Conservation (phyloP, 2,329 filamentous ascomycete species). For the Fusarium sp. region DNA sequence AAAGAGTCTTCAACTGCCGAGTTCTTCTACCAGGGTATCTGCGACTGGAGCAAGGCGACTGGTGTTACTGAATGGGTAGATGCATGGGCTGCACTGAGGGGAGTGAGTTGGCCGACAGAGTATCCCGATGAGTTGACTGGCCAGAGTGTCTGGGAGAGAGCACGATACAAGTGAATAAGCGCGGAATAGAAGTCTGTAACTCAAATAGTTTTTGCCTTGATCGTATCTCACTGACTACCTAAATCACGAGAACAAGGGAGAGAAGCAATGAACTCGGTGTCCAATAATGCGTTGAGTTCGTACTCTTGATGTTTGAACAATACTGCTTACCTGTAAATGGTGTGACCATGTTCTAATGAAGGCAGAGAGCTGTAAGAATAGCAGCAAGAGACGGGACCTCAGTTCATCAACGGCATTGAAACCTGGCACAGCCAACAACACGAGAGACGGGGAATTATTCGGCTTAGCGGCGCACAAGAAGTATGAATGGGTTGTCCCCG, state of each 20-base stretch:
- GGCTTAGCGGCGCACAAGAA: rapidly evolving
- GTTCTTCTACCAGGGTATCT: not conserved
- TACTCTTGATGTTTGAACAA: not conserved
- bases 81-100: not conserved
- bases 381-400: not conserved
- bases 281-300: not conserved
- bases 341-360: not conserved
- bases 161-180: not conserved
- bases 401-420: not conserved
- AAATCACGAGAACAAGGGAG: not conserved
- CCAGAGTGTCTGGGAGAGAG: not conserved
- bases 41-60: not conserved
- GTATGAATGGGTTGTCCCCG: not conserved
- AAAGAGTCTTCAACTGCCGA: not conserved
- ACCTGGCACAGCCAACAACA: not conserved
- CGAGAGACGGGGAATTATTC: not conserved
- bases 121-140: not conserved
- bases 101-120: not conserved
- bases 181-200: not conserved
- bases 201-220: not conserved
- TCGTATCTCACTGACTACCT: not conserved
- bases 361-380: not conserved
- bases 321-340: not conserved
- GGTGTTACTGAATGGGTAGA: not conserved
- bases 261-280: not conserved